Evolutionary conservation across 768 basidiomycete genomes (phyloP).

Genomic region (Russula emetica): DNA sequence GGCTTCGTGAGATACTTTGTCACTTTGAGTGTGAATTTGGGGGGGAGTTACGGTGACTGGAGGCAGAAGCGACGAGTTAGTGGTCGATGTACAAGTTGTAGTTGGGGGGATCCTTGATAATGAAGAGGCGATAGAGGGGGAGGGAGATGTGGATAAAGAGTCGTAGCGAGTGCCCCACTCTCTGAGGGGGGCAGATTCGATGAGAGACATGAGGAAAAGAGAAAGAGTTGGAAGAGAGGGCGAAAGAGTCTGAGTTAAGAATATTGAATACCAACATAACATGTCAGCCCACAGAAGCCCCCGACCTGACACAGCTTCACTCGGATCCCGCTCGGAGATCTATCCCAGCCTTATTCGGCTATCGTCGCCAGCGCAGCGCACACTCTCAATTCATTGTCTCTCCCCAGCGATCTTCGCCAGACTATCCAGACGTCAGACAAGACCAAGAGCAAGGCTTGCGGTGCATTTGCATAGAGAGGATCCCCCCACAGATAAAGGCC

Average conservation of each 20-base stretch:
- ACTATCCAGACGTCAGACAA: constrained; percentile 10
- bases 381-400: background rate
- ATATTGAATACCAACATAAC: constrained; percentile 23
- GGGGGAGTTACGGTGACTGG: constrained; percentile 28
- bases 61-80: constrained; percentile 29
- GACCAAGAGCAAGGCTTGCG: background rate
- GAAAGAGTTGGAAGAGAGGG: constrained; percentile 1
- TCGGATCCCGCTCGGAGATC: constrained; percentile 18
- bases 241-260: constrained; percentile 17
- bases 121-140: constrained; percentile 36
- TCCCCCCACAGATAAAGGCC: constrained; percentile 4
- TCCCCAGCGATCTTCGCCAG: constrained; percentile 13
- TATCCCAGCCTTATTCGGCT: constrained; percentile 19
- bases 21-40: constrained; percentile 19
- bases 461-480: constrained; percentile 6
- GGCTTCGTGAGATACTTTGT: constrained; percentile 64
- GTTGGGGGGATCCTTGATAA: constrained; percentile 14
- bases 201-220: constrained; percentile 41
- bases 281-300: constrained; percentile 13
- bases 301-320: constrained; percentile 12
- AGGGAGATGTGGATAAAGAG: constrained; percentile 51
- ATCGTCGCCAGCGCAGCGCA: background rate
- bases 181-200: constrained; percentile 39
- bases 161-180: constrained; percentile 74
- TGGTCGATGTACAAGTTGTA: constrained; percentile 15